phyloP scores from a whole-genome alignment of 768 basidiomycete species.

The Exidia glandulosa region DNA sequence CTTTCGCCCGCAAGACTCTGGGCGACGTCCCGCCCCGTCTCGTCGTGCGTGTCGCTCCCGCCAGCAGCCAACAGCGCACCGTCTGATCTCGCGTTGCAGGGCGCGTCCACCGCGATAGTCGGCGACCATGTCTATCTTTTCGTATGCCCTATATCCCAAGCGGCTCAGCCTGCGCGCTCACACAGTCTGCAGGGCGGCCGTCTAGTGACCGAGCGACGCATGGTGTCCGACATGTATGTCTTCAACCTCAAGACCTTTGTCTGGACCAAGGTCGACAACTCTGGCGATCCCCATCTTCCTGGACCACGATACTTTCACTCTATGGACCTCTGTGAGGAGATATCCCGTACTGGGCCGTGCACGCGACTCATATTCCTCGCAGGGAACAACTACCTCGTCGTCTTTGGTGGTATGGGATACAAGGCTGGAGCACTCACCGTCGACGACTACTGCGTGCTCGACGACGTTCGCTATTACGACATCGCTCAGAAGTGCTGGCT shows the following conservation, averaged over 20 bases:
- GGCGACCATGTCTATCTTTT: conserved; percentile 86
- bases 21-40: conserved; percentile 85
- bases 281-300: conserved; percentile 60
- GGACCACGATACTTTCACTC: conserved; percentile 91
- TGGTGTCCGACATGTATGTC: conserved; percentile 83
- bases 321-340: conserved; percentile 75
- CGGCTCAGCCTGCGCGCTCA: background rate
- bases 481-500: conserved; percentile 63
- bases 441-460: conserved; percentile 82
- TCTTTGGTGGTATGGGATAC: conserved; percentile 94
- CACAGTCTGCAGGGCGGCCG: conserved; percentile 58
- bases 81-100: conserved; percentile 29
- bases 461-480: conserved; percentile 87
- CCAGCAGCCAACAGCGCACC: background rate
- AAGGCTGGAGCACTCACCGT: conserved; percentile 55
- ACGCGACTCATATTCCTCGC: conserved; percentile 2
- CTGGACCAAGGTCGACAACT: conserved; percentile 62
- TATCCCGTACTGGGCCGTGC: conserved; percentile 6
- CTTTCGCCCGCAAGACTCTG: conserved; percentile 68
- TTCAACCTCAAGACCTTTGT: conserved; percentile 74
- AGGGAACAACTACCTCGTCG: conserved; percentile 85
- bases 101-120: conserved; percentile 83
- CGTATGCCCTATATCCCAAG: conserved; percentile 31
- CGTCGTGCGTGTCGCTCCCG: conserved; percentile 46
- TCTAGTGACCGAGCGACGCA: conserved; percentile 71